phyloP scores from a whole-genome alignment of 139 green algal species.

The Cymbomonas tetramitiformis region DNA sequence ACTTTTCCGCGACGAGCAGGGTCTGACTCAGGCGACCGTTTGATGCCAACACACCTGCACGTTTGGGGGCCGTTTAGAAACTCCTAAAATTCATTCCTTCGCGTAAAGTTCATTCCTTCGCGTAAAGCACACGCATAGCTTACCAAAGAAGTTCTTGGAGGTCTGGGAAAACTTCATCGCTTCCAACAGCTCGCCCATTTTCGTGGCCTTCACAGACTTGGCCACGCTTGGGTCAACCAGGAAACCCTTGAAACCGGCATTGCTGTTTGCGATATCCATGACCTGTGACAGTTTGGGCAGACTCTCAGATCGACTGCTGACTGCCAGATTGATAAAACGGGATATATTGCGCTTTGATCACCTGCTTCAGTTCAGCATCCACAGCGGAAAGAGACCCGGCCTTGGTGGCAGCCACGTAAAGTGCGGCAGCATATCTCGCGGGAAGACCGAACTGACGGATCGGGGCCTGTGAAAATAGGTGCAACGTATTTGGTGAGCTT shows the following conservation, averaged over 20 bases:
- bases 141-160: constrained; percentile 42
- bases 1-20: constrained; percentile 32
- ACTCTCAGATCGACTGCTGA: too few species aligned
- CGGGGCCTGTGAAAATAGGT: not conserved
- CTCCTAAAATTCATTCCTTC: not conserved
- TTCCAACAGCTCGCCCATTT: constrained; percentile 18
- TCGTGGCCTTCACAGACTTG: constrained; percentile 8
- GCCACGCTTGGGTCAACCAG: constrained; percentile 12
- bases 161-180: constrained; percentile 32
- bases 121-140: not conserved
- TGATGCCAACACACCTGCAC: constrained; percentile 44
- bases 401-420: constrained; percentile 17
- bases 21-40: constrained; percentile 49
- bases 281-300: too few species aligned
- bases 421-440: constrained; percentile 13
- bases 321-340: not conserved
- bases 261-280: not conserved
- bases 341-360: not conserved
- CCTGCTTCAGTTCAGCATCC: constrained; percentile 3
- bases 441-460: constrained; percentile 10
- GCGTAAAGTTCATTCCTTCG: too few species aligned
- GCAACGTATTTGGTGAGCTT: too few species aligned
- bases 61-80: too few species aligned
- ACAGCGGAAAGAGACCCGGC: not conserved
- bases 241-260: constrained; percentile 14